Evolutionary conservation across 1,284 basidiomycete genomes (phyloP), one percentile per base, ranked within the genome.

Genomic region (Rhodotorula sp.): DNA sequence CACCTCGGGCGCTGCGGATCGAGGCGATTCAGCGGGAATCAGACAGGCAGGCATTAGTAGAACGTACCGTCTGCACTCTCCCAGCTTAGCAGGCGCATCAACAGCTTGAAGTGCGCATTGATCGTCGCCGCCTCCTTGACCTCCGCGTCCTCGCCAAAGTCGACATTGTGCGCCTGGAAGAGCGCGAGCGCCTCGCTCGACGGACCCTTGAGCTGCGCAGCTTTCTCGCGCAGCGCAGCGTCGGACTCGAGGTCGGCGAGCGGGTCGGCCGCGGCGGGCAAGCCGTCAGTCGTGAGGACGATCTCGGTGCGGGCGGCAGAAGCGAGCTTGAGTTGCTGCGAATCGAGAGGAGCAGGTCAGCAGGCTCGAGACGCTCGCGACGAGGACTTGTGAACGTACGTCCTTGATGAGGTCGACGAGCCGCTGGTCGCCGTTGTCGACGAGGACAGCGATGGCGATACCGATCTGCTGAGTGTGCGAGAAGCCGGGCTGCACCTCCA

Each of bases 381-480:
- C 54, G 14, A 52, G 49, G 49, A 42, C 42, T n/a, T 16, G 19
- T 0, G 27, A 19, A 77, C 89, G 78, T 79, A 92, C 92, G 80
- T 91, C 87, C 77, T 89, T 89, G 61, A 89, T 85, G 91, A 92
- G 93, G 68, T 89, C 86, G 52, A 96, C 86, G 61, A 92, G 84
- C 49, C 86, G 84, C 68, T 83, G 81, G 77, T 90, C 84, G 12
- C 85, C 88, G 23, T 86, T 85, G 60, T 93, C 90, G 8, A 89
- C 82, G 23, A 97, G 85, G 61, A 87, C 86, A 54, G 88, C 88
- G 72, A 97, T 86, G 9, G 88, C 89, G 74, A 96, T 92, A 12
- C 91, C 93, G 66, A 97, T 85, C 81, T 96, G 89, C 79, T 96
- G 90, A 77, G 89, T 92, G 88, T 90, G 91, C n/a, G 90, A 88